Base-by-base conservation (phyloP, 495 filamentous ascomycete genomes). In the Talaromyces trachyspermus region DNA sequence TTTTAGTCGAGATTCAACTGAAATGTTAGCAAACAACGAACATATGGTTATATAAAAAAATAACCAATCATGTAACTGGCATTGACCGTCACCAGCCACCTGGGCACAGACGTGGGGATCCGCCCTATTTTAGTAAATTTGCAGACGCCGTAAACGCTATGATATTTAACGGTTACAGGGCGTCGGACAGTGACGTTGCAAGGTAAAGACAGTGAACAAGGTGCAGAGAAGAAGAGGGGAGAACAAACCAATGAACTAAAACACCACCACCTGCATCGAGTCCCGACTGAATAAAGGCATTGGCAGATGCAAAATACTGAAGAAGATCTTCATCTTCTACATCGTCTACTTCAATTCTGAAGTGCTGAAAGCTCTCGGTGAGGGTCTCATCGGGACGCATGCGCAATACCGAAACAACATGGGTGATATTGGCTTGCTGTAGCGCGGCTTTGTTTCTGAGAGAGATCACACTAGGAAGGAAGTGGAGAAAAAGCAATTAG, bases 301-400 rank as follows among this genome's bases (percentile, higher is more conserved):
- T 83, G 35, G 81, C 84, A 19, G 70, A 64, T 9, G 86, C 75
- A 48, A 98, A 84, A 58, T 90, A 78, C 53, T 87, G 78, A 9
- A 97, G 62, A 23, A 97, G 66, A 57, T 98, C 86, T 54, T 89
- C 84, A 58, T 95, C 86, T 11, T 85, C 85, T 36, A 84, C 76
- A 70, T 96, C 92, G 66, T 95, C 86, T 26, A 95, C 80, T 50
- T 89, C 82, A 56, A 97, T 83, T 51, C 75, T 74, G 50, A 84
- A 74, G 60, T 94, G 89, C 49, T 81, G 65, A 59, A 81, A 88
- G 12, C 43, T 23, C 22, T 69, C 63, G 1, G 50, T 58, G 19
- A 63, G 59, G 44, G 71, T 55, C 41, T 76, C 60, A 43, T 80
- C 74, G 43, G 79, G 68, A 29, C 77, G 72, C 39, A 81, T 64